A percentile compares a stretch with the other conserved stretches of the same genome.
These are phyloP conservation scores for Monosporozyma solicola DNA, from an alignment of 805 yeast genomes.

Conservation along the genomic window DNA sequence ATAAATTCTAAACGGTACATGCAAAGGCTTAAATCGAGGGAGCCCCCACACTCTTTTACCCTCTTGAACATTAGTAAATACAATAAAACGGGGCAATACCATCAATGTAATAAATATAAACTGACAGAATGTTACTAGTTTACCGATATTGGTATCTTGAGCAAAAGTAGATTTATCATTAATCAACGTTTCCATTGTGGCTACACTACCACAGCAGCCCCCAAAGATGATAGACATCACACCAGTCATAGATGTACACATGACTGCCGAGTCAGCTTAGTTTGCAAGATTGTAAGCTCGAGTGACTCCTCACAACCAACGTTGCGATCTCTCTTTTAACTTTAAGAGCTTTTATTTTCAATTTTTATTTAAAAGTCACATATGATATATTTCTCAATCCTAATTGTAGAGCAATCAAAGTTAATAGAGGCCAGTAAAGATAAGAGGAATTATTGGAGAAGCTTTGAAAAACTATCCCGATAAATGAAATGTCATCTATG, in stretches of 20 bases:
- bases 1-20: conserved; percentile 38
- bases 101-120: conserved; percentile 44
- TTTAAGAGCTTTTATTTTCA: too few species aligned
- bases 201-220: conserved; percentile 67
- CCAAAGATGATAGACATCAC: conserved; percentile 34
- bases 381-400: background rate
- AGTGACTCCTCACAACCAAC: background rate
- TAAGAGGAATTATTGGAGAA: background rate
- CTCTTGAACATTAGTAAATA: conserved; percentile 16
- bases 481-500: background rate
- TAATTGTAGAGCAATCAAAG: too few species aligned
- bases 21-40: conserved; percentile 25
- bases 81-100: conserved; percentile 34
- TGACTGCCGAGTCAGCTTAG: too few species aligned
- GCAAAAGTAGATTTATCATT: conserved; percentile 3
- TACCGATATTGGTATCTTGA: conserved; percentile 34
- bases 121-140: conserved; percentile 49
- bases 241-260: background rate
- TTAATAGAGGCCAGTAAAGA: background rate
- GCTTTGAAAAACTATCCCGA: background rate
- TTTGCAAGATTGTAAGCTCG: background rate
- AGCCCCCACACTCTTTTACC: conserved; percentile 12
- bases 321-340: background rate
- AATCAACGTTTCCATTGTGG: conserved; percentile 49
- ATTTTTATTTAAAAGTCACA: too few species aligned